A percentile compares a stretch with the other conserved stretches of the same genome.
Conservation (phyloP, 805 yeast genomes). For the Metschnikowia amazonensis region DNA sequence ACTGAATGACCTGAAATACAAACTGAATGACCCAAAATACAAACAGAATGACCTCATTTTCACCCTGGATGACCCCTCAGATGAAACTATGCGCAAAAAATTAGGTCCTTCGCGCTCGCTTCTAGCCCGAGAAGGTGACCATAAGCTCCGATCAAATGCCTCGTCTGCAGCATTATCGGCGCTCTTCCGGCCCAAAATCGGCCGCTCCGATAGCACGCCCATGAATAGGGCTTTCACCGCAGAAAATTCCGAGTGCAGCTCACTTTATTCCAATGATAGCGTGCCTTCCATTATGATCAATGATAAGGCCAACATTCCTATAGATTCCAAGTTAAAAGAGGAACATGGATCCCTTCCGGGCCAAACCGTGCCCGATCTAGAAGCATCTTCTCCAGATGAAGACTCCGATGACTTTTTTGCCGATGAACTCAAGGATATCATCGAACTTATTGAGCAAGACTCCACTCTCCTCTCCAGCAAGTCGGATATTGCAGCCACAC, state of each 20-base stretch:
- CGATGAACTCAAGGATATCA: constrained; percentile 47
- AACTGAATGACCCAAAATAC: too few species aligned
- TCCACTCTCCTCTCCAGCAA: constrained; percentile 27
- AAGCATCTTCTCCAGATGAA: neutral
- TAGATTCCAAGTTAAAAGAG: neutral
- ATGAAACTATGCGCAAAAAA: constrained; percentile 7
- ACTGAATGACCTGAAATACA: neutral
- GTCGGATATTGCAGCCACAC: constrained; percentile 46
- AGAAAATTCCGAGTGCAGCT: neutral
- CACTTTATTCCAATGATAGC: neutral
- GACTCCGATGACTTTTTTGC: constrained; percentile 21
- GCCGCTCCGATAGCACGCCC: constrained; percentile 38
- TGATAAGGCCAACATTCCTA: neutral
- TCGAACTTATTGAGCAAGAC: constrained; percentile 44
- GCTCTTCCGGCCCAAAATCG: constrained; percentile 36
- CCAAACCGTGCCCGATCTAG: neutral
- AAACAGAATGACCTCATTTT: neutral
- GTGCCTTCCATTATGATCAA: neutral
- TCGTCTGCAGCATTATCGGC: constrained; percentile 48
- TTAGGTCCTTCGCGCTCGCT: neutral
- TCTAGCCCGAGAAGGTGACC: constrained; percentile 14
- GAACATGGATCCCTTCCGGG: neutral
- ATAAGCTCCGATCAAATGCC: constrained; percentile 37
- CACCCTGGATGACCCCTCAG: neutral
- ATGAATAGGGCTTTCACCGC: constrained; percentile 3